Evolutionary conservation across 371 early-diverging fungal species (phyloP).

Genomic region (Mucor lusitanicus): DNA sequence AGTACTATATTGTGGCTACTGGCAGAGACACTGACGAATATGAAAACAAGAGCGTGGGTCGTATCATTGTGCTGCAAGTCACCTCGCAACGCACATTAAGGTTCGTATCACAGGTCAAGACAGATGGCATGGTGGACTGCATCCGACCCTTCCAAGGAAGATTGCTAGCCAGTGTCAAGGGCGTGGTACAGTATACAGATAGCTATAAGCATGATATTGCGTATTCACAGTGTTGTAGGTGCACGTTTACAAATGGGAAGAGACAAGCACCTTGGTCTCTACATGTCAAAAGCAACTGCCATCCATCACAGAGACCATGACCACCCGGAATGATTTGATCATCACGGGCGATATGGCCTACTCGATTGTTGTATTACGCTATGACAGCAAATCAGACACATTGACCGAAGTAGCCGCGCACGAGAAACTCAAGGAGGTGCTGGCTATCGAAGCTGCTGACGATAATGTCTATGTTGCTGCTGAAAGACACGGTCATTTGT

Average conservation of each 20-base stretch:
- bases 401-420: constrained; percentile 73
- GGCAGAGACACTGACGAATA: constrained; percentile 52
- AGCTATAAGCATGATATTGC: too few relatives aligned
- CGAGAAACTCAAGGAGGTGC: constrained; percentile 64
- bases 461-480: constrained; percentile 66
- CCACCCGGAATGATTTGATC: constrained; percentile 26
- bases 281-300: constrained; percentile 30
- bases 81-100: constrained; percentile 43
- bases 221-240: constrained; percentile 13
- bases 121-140: constrained; percentile 57
- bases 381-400: constrained; percentile 51
- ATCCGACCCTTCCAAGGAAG: constrained; percentile 50
- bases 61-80: constrained; percentile 62
- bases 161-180: constrained; percentile 58
- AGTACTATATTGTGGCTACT: constrained; percentile 65
- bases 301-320: constrained; percentile 31
- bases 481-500: constrained; percentile 66
- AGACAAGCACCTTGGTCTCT: constrained; percentile 28
- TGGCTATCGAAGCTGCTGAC: constrained; percentile 61
- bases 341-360: constrained; percentile 37
- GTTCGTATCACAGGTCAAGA: constrained; percentile 38
- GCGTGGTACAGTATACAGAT: constrained; percentile 37
- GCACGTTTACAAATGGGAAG: constrained; percentile 37
- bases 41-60: constrained; percentile 55
- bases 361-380: constrained; percentile 42